Evolutionary conservation across 768 basidiomycete genomes (phyloP), one percentile per base, ranked within the genome.

Genomic region (Phaeotremella skinneri): DNA sequence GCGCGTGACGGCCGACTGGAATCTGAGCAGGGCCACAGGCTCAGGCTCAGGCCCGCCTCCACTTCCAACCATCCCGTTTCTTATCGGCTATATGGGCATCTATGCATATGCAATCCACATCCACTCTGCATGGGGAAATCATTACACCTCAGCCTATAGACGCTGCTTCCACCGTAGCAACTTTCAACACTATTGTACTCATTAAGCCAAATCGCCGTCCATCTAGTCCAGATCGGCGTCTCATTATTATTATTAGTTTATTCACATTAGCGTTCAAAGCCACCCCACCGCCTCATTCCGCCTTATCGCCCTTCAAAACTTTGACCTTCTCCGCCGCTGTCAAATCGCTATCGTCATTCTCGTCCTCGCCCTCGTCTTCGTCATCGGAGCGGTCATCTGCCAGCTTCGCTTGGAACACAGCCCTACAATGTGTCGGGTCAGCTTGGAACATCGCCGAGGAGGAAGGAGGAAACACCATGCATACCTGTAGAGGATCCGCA

Each of bases 301-400:
- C 59, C 29, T 55, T 61, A 17, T 42, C 27, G 14, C 49, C 58
- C 50, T 45, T 45, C 43, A 45, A 45, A 6, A 20, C 43, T 21
- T 58, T 60, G 61, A 62, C 45, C 52, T 75, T 69, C 31, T 72
- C 61, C 60, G 37, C 42, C 20, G 64, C 61, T 34, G 61, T 63
- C 42, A 62, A 56, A 25, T 50, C 66, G 11, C 50, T 59, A 41
- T 59, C 58, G 31, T 29, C 39, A 21, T 49, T 42, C 2, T 16
- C 42, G 16, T 67, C 72, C 27, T 76, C 73, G 0, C 61, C 82
- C 34, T 86, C 78, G 43, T 78, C 78, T 59, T 82, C 81, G 39
- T 80, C 81, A 52, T 82, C 91, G 0, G 91, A 93, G 47, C 92
- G 81, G 2, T 85, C 86, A 69, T 96, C 92, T 17, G 63, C 61